A percentile compares a stretch with the other conserved stretches of the same genome.
Evolutionary conservation across 2,329 filamentous ascomycete genomes (phyloP).

Genomic region (Pseudocercospora macadamiae): DNA sequence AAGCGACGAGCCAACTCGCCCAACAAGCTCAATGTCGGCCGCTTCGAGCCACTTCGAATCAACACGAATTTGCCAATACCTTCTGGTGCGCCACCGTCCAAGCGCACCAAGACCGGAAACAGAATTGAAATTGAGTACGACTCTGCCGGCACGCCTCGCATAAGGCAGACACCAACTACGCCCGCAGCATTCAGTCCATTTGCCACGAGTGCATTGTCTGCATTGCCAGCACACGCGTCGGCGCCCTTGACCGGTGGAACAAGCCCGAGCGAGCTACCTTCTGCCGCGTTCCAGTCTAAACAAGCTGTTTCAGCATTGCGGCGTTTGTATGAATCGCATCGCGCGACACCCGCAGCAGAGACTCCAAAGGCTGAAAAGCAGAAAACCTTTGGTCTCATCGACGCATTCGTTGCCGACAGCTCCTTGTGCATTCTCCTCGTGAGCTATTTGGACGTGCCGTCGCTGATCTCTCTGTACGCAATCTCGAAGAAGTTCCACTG

Average conservation of each 20-base stretch:
- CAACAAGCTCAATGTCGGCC: constrained; percentile 32
- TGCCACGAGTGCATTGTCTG: neutral
- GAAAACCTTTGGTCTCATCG: constrained; percentile 39
- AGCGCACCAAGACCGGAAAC: constrained; percentile 24
- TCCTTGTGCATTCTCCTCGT: constrained; percentile 61
- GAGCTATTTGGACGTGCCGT: constrained; percentile 56
- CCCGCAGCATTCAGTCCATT: neutral
- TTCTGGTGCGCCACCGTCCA: constrained; percentile 14
- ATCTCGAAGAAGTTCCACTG: constrained; percentile 66
- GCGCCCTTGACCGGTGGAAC: too few species aligned
- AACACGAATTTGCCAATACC: constrained; percentile 14
- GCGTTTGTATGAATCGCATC: neutral
- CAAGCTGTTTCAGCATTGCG: neutral
- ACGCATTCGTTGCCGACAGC: constrained; percentile 39
- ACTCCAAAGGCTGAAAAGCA: neutral
- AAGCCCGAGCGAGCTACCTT: neutral
- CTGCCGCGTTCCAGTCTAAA: neutral
- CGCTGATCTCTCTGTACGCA: constrained; percentile 67
- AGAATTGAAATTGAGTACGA: constrained; percentile 32
- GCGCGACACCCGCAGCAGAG: neutral
- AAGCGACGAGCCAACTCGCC: constrained; percentile 33
- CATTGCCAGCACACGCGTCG: neutral
- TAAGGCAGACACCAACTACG: constrained; percentile 13
- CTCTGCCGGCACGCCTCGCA: constrained; percentile 23
- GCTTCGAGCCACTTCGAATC: constrained; percentile 31